A percentile compares a stretch with the other conserved stretches of the same genome.
phyloP scores from a whole-genome alignment of 1,284 basidiomycete species.

The Ganoderma resinaceum region DNA sequence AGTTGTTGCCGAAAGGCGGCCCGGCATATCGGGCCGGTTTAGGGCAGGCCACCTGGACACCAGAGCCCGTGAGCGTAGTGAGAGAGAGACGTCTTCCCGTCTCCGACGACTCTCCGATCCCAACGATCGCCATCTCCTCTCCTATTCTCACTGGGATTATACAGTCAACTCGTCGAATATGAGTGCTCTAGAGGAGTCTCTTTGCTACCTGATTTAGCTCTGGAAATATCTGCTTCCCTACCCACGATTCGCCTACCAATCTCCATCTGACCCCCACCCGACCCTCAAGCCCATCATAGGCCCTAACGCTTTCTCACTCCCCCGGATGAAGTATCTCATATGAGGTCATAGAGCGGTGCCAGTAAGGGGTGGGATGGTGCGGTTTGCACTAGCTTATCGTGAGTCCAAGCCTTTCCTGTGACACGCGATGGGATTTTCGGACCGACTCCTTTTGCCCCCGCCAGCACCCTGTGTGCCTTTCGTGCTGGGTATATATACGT shows the following conservation, averaged over 20 bases:
- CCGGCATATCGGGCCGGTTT: no score
- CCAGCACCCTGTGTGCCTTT: no score
- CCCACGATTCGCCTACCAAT: not conserved
- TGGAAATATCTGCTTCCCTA: not conserved
- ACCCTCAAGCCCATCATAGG: not conserved
- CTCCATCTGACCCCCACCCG: not conserved
- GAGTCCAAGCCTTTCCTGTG: not conserved
- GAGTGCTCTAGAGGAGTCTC: no score
- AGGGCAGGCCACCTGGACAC: no score
- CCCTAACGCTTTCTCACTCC: not conserved
- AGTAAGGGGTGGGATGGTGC: not conserved
- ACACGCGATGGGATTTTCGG: not conserved
- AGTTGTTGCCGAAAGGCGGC: no score
- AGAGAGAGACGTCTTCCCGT: no score
- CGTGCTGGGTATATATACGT: not conserved
- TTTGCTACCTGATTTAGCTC: no score
- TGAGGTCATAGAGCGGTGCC: not conserved
- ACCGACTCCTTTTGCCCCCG: not conserved
- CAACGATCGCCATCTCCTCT: no score
- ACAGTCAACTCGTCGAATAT: no score
- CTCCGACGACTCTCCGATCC: no score
- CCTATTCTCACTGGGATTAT: no score
- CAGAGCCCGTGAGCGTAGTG: no score
- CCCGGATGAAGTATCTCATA: not conserved
- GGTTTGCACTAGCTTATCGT: not conserved